A percentile compares a stretch with the other conserved stretches of the same genome.
phyloP scores from a whole-genome alignment of 148 eudicot genomes.

The Linanthus parryae region DNA sequence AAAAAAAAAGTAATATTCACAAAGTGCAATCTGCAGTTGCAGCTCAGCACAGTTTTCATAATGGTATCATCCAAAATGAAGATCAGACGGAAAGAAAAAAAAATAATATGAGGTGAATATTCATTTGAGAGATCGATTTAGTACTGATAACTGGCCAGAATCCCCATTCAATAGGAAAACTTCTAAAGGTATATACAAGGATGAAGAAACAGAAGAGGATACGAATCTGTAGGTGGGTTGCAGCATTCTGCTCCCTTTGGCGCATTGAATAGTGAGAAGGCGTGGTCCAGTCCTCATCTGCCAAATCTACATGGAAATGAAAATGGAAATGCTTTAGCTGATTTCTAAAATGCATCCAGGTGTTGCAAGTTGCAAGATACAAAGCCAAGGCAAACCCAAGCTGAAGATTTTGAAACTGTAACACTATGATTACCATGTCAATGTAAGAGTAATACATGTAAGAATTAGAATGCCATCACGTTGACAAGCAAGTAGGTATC shows the following conservation, averaged over 20 bases:
- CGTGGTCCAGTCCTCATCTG: slow-evolving; percentile 97
- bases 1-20: not conserved
- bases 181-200: slow-evolving; percentile 68
- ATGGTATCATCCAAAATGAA: no score
- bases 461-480: no score
- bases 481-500: no score
- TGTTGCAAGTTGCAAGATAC: no score
- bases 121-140: slow-evolving; percentile 49
- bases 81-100: not conserved
- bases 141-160: slow-evolving; percentile 78
- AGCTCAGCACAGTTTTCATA: no score
- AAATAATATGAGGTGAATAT: not conserved
- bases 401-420: no score
- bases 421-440: no score
- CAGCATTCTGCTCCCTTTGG: slow-evolving; percentile 82
- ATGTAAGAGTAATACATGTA: no score
- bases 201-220: slow-evolving; percentile 44
- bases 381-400: no score
- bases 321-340: no score
- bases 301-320: slow-evolving; percentile 62
- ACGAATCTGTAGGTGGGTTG: slow-evolving; percentile 93
- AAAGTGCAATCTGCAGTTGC: no score
- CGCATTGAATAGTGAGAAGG: slow-evolving; percentile 54
- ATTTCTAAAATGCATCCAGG: no score
- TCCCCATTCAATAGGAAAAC: slow-evolving; percentile 85